Conservation (phyloP, 495 filamentous ascomycete genomes). For the Penicillium manginii region DNA sequence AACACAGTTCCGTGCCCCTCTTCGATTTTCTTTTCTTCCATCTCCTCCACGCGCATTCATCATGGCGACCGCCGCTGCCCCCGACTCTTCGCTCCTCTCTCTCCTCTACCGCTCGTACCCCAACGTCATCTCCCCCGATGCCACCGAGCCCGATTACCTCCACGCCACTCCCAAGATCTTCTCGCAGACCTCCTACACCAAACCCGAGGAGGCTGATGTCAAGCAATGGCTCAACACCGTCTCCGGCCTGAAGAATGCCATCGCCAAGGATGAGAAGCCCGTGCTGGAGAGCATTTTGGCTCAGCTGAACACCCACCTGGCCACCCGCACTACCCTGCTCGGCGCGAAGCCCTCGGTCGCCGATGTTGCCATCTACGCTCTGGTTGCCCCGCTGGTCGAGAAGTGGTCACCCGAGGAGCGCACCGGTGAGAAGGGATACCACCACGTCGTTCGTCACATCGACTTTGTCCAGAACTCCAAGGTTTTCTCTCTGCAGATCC, state of each 20-base stretch:
- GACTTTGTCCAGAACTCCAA: constrained; percentile 94
- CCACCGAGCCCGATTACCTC: constrained; percentile 54
- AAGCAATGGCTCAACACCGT: constrained; percentile 83
- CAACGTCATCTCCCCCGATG: constrained; percentile 49
- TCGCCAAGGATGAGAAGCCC: constrained; percentile 60
- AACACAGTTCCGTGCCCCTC: constrained; percentile 40
- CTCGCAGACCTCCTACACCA: constrained; percentile 67
- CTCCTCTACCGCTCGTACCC: constrained; percentile 61
- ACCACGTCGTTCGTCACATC: constrained; percentile 87
- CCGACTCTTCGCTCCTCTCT: constrained; percentile 54
- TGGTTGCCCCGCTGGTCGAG: constrained; percentile 76
- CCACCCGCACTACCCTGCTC: constrained; percentile 84
- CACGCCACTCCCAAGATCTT: constrained; percentile 63
- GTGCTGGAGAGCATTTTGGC: constrained; percentile 59
- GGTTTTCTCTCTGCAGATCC: constrained; percentile 72
- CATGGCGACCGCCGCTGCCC: constrained; percentile 56
- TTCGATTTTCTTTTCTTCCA: constrained; percentile 39
- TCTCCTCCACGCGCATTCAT: constrained; percentile 36
- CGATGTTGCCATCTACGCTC: constrained; percentile 83
- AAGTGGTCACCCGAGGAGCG: constrained; percentile 84
- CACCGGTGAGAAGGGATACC: constrained; percentile 86
- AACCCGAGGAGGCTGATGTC: constrained; percentile 80
- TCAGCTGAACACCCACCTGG: constrained; percentile 82
- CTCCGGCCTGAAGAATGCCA: constrained; percentile 63
- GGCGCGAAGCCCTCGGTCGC: constrained; percentile 90